phyloP scores from a whole-genome alignment of 1,139 yeast genomes.

The Kurtzmaniella quercitrusa region DNA sequence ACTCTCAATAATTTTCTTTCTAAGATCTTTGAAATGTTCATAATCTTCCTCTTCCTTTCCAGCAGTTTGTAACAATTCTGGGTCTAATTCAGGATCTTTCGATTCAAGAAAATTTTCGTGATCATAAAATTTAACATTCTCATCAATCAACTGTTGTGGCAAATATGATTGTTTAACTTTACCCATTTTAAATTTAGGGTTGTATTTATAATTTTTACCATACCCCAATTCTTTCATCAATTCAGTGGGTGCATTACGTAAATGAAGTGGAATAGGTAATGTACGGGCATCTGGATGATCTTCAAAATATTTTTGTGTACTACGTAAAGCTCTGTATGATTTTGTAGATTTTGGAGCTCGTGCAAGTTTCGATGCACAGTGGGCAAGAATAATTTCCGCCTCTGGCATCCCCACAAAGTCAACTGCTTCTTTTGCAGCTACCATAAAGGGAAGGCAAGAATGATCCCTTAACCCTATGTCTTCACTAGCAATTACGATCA shows the following conservation, averaged over 20 bases:
- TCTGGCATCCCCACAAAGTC: conserved; percentile 97
- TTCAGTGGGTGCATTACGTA: conserved; percentile 90
- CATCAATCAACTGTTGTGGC: conserved; percentile 43
- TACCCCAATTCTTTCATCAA: conserved; percentile 88
- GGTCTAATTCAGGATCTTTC: conserved; percentile 24
- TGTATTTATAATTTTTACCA: conserved; percentile 79
- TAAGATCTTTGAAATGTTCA: conserved; percentile 20
- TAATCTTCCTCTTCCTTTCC: conserved; percentile 24
- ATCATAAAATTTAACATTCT: conserved; percentile 32
- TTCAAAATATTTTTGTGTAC: conserved; percentile 54
- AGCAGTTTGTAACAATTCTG: conserved; percentile 17
- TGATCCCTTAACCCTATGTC: conserved; percentile 85
- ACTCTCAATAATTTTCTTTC: conserved; percentile 8
- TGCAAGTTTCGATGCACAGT: conserved; percentile 86
- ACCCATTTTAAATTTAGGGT: conserved; percentile 75
- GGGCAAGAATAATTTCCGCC: conserved; percentile 85
- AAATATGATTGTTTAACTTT: conserved; percentile 66
- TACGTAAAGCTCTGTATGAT: conserved; percentile 73
- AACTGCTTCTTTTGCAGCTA: conserved; percentile 80
- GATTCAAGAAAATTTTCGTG: conserved; percentile 30
- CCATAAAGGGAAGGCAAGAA: conserved; percentile 78
- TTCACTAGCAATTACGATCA: conserved; percentile 91
- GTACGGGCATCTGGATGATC: conserved; percentile 62
- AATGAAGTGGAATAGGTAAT: conserved; percentile 70
- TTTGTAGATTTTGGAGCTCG: conserved; percentile 82